A percentile compares a stretch with the other conserved stretches of the same genome.
Conservation (phyloP, 176 grass and related monocot genomes). For the Luzula sylvatica region DNA sequence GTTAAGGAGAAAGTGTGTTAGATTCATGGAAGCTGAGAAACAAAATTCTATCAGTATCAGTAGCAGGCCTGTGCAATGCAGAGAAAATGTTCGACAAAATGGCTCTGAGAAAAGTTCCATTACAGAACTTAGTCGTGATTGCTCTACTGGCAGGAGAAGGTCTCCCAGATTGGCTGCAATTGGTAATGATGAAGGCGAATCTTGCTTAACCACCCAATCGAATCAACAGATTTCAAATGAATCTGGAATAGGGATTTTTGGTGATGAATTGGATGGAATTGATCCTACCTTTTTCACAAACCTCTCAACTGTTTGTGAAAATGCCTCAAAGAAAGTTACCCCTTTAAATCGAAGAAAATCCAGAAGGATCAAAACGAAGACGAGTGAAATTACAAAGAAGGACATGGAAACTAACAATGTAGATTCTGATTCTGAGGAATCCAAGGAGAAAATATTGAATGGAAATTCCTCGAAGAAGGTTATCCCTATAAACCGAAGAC, state of each 20-base stretch:
- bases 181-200: neutral
- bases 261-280: neutral
- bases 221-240: too few species aligned
- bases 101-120: neutral
- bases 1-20: neutral
- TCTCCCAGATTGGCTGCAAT: neutral
- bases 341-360: slow-evolving; percentile 2
- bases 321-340: slow-evolving; percentile 7
- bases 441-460: neutral
- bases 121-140: neutral
- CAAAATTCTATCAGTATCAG: neutral
- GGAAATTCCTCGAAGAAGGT: neutral
- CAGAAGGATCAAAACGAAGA: neutral
- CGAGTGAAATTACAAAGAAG: slow-evolving; percentile 3
- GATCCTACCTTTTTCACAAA: neutral
- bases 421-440: slow-evolving; percentile 15
- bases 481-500: neutral
- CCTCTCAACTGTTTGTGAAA: neutral
- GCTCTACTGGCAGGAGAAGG: neutral
- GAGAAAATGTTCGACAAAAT: slow-evolving; percentile 1
- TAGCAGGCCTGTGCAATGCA: neutral
- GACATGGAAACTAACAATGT: neutral
- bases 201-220: too few species aligned
- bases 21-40: neutral
- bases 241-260: neutral